A percentile compares a stretch with the other conserved stretches of the same genome.
Evolutionary conservation across 768 basidiomycete species (phyloP).

Genomic region (Auriscalpium orientale): DNA sequence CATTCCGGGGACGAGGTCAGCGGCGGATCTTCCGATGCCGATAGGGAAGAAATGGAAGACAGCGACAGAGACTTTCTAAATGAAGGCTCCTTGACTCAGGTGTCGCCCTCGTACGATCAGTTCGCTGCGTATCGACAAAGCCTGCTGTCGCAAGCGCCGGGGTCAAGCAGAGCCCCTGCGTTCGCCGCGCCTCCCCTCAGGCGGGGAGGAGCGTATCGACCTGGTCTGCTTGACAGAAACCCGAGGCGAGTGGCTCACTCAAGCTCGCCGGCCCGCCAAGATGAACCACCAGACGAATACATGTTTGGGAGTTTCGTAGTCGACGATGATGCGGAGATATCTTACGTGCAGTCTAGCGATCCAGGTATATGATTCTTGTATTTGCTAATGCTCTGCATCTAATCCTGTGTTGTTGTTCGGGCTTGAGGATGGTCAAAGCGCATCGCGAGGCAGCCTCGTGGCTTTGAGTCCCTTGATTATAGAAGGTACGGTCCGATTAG

Average conservation of each 20-base stretch:
- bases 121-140: constrained; percentile 60
- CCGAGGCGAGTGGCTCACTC: constrained; percentile 30
- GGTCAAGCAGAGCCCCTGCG: constrained; percentile 32
- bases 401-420: too few species aligned
- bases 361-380: not conserved
- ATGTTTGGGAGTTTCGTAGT: constrained; percentile 75
- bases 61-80: constrained; percentile 62
- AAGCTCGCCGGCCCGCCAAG: constrained; percentile 54
- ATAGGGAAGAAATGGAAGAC: constrained; percentile 41
- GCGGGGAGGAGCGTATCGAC: constrained; percentile 21
- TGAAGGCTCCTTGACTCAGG: constrained; percentile 58
- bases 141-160: constrained; percentile 61
- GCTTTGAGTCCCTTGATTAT: too few species aligned
- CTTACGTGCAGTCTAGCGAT: constrained; percentile 27
- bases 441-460: too few species aligned
- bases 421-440: too few species aligned
- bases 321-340: constrained; percentile 65
- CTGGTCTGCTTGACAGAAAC: constrained; percentile 26
- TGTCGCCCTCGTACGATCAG: constrained; percentile 69
- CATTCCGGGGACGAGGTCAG: constrained; percentile 81
- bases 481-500: too few species aligned
- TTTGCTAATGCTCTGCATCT: not conserved
- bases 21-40: constrained; percentile 50
- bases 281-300: constrained; percentile 56
- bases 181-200: constrained; percentile 50